Evolutionary conservation across 306 rosid genomes (phyloP), one percentile per base, ranked within the genome.

Genomic region (Cicer cuneatum): DNA sequence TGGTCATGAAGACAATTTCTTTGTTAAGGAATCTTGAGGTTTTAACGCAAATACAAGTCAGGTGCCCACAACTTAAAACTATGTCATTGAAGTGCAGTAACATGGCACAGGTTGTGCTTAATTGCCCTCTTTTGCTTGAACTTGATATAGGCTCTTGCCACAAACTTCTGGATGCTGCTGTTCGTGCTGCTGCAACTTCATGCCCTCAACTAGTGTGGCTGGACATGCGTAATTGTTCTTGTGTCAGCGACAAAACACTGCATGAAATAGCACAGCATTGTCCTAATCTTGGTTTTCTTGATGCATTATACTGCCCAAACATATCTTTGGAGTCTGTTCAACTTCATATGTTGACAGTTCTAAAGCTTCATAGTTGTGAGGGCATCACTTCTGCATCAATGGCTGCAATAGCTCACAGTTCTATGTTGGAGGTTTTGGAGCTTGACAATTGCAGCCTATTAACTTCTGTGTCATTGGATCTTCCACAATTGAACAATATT

Each of bases 381-480:
- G 99, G 98, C 18, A 92, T 95, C 75, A 90, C 98, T 62, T 95
- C 98, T 10, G 99, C 99, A 70, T 95, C 99, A 59, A 95, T 95
- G 99, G 83, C 88, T 64, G 96, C 97, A 76, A 85, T 95, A 83
- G 68, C 96, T 68, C 38, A 78, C 62, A 86, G 97, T 86, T 62
- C 48, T 73, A 77, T 86, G 89, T 72, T 95, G 83, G 96, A 95
- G 99, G 96, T 89, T 83, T 86, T 95, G 93, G 99, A 90, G 89
- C 98, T 95, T 78, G 96, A 95, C 77, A 95, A 90, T 85, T 95
- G 99, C 85, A 81, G 85, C 82, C 87, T 95, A 21, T 83, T 95
- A 87, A 84, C 97, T 49, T 89, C 97, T 38, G 99, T 95, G 37
- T 82, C 86, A 14, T 78, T 95, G 87, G 97, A 90, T 57, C 99